These are phyloP conservation scores for Spathaspora hagerdaliae DNA, from an alignment of 805 yeast species.

Conservation along the genomic window DNA sequence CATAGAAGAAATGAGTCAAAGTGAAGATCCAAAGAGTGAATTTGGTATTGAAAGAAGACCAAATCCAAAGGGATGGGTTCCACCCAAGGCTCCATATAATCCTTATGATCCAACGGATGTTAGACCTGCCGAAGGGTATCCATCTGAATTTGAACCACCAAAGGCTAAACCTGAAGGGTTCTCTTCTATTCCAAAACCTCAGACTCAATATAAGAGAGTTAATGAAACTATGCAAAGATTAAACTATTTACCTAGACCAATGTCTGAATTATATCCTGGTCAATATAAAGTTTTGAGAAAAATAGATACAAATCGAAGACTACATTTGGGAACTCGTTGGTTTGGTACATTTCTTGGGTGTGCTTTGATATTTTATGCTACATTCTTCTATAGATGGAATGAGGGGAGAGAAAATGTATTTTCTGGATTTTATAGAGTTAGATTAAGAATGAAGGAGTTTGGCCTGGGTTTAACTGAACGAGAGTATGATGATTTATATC, in stretches of 20 bases:
- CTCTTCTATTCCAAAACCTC: slow-evolving; percentile 57
- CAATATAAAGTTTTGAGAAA: slow-evolving; percentile 68
- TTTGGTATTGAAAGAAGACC: slow-evolving; percentile 54
- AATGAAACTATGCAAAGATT: slow-evolving; percentile 70
- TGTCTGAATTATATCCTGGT: slow-evolving; percentile 71
- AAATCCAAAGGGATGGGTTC: slow-evolving; percentile 75
- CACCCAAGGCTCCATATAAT: slow-evolving; percentile 80
- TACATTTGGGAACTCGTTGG: slow-evolving; percentile 58
- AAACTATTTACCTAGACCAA: slow-evolving; percentile 76
- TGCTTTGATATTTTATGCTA: slow-evolving; percentile 51
- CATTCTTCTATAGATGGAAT: slow-evolving; percentile 80
- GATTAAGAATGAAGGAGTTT: slow-evolving; percentile 55
- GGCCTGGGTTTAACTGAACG: slow-evolving; percentile 50
- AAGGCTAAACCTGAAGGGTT: slow-evolving; percentile 53
- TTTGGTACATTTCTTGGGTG: slow-evolving; percentile 50
- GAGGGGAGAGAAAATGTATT: slow-evolving; percentile 77
- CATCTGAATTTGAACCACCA: slow-evolving; percentile 73
- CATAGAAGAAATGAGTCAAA: too few species aligned
- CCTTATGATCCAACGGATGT: slow-evolving; percentile 77
- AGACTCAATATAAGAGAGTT: slow-evolving; percentile 63
- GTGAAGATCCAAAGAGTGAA: neutral
- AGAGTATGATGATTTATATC: slow-evolving; percentile 61
- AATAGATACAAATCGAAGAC: slow-evolving; percentile 47
- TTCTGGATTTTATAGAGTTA: slow-evolving; percentile 60
- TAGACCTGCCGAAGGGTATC: slow-evolving; percentile 82